Conservation (phyloP, 805 yeast species). For the Limtongia smithiae region DNA sequence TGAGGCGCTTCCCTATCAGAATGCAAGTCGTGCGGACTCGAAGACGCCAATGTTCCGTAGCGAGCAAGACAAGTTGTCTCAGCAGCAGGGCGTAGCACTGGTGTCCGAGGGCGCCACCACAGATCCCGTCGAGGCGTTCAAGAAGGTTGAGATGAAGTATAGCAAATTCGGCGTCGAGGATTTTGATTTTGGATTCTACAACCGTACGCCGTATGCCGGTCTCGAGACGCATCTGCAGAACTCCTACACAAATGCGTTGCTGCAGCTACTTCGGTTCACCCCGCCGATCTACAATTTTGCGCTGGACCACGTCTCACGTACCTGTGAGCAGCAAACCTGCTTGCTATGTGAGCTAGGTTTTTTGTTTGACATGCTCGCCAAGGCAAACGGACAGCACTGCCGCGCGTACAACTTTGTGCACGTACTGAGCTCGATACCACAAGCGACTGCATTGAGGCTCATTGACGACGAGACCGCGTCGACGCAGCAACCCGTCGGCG, state of each 20-base stretch:
- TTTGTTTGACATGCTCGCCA: slow-evolving; percentile 83
- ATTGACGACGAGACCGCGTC: slow-evolving; percentile 43
- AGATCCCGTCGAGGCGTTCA: slow-evolving; percentile 42
- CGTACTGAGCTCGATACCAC: slow-evolving; percentile 46
- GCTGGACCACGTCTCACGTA: slow-evolving; percentile 53
- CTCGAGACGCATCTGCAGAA: slow-evolving; percentile 84
- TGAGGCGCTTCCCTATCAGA: slow-evolving; percentile 31
- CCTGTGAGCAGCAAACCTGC: slow-evolving; percentile 45
- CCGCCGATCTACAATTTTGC: slow-evolving; percentile 69
- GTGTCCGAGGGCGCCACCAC: slow-evolving; percentile 10
- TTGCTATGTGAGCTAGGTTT: slow-evolving; percentile 81
- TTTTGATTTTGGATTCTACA: slow-evolving; percentile 85
- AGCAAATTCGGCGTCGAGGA: slow-evolving; percentile 90
- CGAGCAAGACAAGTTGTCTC: slow-evolving; percentile 22
- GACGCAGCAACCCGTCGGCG: slow-evolving; percentile 15
- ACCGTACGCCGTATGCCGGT: slow-evolving; percentile 71
- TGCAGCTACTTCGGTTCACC: slow-evolving; percentile 76
- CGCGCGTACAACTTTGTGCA: slow-evolving; percentile 75
- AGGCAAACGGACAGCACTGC: slow-evolving; percentile 74
- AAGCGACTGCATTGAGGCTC: slow-evolving; percentile 53
- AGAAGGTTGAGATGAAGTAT: slow-evolving; percentile 70
- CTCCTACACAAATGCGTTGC: slow-evolving; percentile 68
- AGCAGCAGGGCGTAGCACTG: slow-evolving; percentile 9
- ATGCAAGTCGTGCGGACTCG: slow-evolving; percentile 4
- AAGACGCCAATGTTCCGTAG: slow-evolving; percentile 30